These are phyloP conservation scores for Lactuca saligna DNA, from an alignment of 129 eudicot genomes.

Conservation along the genomic window DNA sequence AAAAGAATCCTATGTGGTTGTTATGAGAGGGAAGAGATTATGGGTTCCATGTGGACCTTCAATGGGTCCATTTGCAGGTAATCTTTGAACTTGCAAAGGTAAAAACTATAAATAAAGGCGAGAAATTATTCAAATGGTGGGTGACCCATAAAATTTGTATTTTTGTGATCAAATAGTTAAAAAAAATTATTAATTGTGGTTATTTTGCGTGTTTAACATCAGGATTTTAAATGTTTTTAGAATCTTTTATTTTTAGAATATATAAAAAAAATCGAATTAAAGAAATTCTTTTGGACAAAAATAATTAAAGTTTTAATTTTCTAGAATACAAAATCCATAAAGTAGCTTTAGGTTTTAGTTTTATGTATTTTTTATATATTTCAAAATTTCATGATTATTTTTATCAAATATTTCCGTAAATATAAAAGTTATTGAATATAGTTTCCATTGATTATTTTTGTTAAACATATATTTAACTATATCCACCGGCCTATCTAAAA, in stretches of 20 bases:
- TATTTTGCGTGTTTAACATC: constrained; percentile 1
- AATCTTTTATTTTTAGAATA: too few relatives aligned
- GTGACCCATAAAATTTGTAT: constrained; percentile 27
- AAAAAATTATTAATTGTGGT: constrained; percentile 8
- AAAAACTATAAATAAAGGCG: constrained; percentile 14
- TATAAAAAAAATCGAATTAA: too few relatives aligned
- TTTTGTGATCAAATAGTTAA: constrained; percentile 10
- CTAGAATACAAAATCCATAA: too few relatives aligned
- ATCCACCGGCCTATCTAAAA: constrained; percentile 23
- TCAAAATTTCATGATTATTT: too few relatives aligned
- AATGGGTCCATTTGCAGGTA: constrained; percentile 37
- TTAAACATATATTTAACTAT: not conserved
- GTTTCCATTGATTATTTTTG: too few relatives aligned
- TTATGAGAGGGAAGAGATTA: not conserved
- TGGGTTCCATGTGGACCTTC: constrained; percentile 18
- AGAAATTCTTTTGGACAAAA: too few relatives aligned
- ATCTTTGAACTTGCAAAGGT: constrained; percentile 19
- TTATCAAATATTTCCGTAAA: too few relatives aligned
- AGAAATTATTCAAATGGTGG: constrained; percentile 21
- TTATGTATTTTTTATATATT: too few relatives aligned
- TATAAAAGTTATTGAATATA: too few relatives aligned
- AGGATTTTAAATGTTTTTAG: too few relatives aligned
- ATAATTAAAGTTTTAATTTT: too few relatives aligned
- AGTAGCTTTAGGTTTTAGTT: too few relatives aligned
- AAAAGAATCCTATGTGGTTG: constrained; percentile 35